Conservation (phyloP, 495 filamentous ascomycete genomes). For the Lineolata rhizophorae region DNA sequence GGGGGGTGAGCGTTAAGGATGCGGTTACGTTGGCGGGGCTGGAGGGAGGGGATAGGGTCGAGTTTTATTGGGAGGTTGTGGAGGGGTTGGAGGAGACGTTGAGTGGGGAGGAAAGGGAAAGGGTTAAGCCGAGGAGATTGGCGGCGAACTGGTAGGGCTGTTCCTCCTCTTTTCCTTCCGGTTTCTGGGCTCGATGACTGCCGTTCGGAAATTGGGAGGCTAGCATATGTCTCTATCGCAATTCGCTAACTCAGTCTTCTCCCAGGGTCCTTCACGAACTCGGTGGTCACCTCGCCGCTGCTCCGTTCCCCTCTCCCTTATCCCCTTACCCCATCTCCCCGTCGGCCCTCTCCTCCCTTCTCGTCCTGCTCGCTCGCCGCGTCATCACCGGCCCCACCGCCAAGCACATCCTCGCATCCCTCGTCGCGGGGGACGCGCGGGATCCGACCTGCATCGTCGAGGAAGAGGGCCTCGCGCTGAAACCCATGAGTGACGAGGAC, state of each 20-base stretch:
- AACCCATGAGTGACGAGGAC: slow-evolving; percentile 33
- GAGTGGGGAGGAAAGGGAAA: slow-evolving; percentile 6
- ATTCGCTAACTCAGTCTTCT: slow-evolving; percentile 1
- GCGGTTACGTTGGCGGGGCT: slow-evolving; percentile 59
- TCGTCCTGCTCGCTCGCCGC: slow-evolving; percentile 36
- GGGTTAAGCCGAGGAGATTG: slow-evolving; percentile 9
- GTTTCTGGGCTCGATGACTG: no score
- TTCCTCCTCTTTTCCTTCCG: neutral
- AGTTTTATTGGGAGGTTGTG: slow-evolving; percentile 64
- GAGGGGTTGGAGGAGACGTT: slow-evolving; percentile 25
- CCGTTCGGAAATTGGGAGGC: no score
- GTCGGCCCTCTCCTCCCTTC: slow-evolving; percentile 42
- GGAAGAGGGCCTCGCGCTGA: slow-evolving; percentile 40
- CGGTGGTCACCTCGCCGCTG: no score
- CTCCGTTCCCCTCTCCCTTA: no score
- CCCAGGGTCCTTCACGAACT: slow-evolving; percentile 66
- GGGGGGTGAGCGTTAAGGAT: slow-evolving; percentile 56
- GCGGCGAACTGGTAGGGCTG: slow-evolving; percentile 13
- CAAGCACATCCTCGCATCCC: slow-evolving; percentile 43
- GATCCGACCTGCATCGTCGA: slow-evolving; percentile 37
- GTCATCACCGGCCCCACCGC: slow-evolving; percentile 47
- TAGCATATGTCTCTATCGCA: no score
- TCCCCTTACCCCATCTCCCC: slow-evolving; percentile 27
- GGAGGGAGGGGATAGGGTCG: slow-evolving; percentile 57
- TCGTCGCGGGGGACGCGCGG: slow-evolving; percentile 28